Evolutionary conservation across 2,329 filamentous ascomycete genomes (phyloP).

Genomic region (Beauveria australis): DNA sequence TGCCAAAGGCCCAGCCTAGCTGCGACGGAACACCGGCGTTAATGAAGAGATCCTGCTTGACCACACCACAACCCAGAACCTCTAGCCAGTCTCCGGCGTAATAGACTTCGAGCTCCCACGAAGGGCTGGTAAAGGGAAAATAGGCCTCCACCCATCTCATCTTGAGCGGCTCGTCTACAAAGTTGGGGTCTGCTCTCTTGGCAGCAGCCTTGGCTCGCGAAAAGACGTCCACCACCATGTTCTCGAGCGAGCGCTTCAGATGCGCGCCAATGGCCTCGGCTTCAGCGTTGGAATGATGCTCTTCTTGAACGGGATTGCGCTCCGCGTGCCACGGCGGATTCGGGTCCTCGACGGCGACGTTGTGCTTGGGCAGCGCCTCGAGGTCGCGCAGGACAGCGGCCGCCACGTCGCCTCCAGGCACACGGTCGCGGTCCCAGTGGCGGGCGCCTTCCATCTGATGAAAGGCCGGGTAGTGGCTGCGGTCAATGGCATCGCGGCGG

Average conservation of each 20-base stretch:
- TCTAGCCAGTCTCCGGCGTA: slow-evolving; percentile 95
- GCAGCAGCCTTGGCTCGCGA: slow-evolving; percentile 63
- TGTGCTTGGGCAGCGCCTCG: slow-evolving; percentile 61
- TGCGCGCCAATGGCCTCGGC: slow-evolving; percentile 76
- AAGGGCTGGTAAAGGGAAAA: slow-evolving; percentile 93
- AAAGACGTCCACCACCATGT: slow-evolving; percentile 86
- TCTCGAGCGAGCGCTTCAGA: slow-evolving; percentile 80
- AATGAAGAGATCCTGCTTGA: slow-evolving; percentile 72
- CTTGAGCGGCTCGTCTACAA: slow-evolving; percentile 62
- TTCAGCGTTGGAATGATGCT: slow-evolving; percentile 65
- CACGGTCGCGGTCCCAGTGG: slow-evolving; percentile 69
- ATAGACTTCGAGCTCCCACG: slow-evolving; percentile 93
- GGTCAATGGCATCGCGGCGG: slow-evolving; percentile 86
- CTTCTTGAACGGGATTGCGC: slow-evolving; percentile 73
- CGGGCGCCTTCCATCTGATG: slow-evolving; percentile 97
- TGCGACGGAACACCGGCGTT: slow-evolving; percentile 67
- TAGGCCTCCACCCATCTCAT: slow-evolving; percentile 95
- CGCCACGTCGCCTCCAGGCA: slow-evolving; percentile 49
- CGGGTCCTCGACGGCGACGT: slow-evolving; percentile 72
- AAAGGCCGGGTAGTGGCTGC: slow-evolving; percentile 92
- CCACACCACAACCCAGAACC: slow-evolving; percentile 85
- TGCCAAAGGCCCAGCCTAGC: slow-evolving; percentile 90
- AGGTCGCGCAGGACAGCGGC: slow-evolving; percentile 63
- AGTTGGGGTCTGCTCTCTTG: slow-evolving; percentile 39
- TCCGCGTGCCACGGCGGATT: slow-evolving; percentile 70